Percentiles rank a stretch among this genome's conserved stretches.
Evolutionary conservation across 331 rosid species (phyloP).

Genomic region (Malus hybrid): DNA sequence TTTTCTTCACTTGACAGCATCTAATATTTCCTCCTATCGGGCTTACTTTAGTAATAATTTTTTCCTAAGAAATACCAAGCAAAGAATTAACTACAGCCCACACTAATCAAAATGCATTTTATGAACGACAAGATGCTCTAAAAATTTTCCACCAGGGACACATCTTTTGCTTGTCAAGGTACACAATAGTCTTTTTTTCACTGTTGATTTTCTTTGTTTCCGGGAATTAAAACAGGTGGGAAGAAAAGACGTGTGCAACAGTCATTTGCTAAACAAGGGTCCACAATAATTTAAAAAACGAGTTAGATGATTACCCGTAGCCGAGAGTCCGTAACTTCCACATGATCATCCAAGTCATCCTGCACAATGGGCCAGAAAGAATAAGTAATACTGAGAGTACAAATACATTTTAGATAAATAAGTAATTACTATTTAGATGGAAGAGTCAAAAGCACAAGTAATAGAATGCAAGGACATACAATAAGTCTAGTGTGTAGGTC

Average conservation of each 20-base stretch:
- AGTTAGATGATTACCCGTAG: slow-evolving; percentile 55
- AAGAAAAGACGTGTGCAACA: background rate
- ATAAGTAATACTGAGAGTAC: background rate
- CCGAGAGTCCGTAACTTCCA: slow-evolving; percentile 83
- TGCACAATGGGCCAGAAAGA: slow-evolving; percentile 24
- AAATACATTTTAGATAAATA: background rate
- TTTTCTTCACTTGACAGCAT: background rate
- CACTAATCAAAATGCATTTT: background rate
- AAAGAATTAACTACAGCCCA: background rate
- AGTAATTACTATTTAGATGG: background rate
- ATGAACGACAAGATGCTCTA: background rate
- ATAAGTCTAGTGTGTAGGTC: slow-evolving; percentile 86
- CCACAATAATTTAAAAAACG: background rate
- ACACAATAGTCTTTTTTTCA: background rate
- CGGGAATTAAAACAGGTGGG: background rate
- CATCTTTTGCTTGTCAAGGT: background rate
- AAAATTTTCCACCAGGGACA: background rate
- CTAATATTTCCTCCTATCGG: background rate
- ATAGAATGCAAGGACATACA: slow-evolving; percentile 33
- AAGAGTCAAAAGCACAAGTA: slow-evolving; percentile 6
- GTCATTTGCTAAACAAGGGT: background rate
- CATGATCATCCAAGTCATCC: slow-evolving; percentile 97
- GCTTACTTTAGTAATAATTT: background rate
- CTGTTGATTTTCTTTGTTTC: background rate
- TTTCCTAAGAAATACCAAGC: background rate